These are phyloP conservation scores for Bauhinia variegata DNA, from an alignment of 306 rosid genomes.

Conservation along the genomic window DNA sequence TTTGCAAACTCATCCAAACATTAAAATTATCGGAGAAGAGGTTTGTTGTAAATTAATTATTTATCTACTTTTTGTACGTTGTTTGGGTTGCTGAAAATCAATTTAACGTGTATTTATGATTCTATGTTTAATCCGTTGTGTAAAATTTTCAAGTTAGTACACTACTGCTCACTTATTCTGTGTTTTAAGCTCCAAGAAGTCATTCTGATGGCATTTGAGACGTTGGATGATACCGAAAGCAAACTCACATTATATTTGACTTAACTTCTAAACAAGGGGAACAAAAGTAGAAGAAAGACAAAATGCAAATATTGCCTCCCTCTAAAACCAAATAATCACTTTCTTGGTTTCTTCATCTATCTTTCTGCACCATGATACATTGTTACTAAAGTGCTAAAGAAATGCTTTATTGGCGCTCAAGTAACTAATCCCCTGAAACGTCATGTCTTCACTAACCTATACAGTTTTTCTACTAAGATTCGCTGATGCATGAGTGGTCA, in stretches of 20 bases:
- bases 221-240: background rate
- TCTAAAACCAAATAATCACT: too few species aligned
- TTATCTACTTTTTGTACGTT: background rate
- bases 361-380: too few species aligned
- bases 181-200: too few species aligned
- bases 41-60: slow-evolving; percentile 43
- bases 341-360: too few species aligned
- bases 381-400: too few species aligned
- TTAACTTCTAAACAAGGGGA: too few species aligned
- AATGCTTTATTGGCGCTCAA: too few species aligned
- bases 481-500: background rate
- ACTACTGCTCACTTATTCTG: too few species aligned
- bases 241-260: too few species aligned
- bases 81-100: background rate
- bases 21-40: slow-evolving; percentile 97
- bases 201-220: background rate
- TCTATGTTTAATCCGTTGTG: slow-evolving; percentile 6
- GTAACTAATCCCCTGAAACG: too few species aligned
- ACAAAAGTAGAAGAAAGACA: too few species aligned
- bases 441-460: background rate
- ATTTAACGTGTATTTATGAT: slow-evolving; percentile 12
- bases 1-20: slow-evolving; percentile 95
- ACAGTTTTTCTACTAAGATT: background rate
- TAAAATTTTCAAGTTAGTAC: background rate
- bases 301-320: too few species aligned